phyloP scores from a whole-genome alignment of 352 stramenopile species.

The Paralagenidium karlingii region DNA sequence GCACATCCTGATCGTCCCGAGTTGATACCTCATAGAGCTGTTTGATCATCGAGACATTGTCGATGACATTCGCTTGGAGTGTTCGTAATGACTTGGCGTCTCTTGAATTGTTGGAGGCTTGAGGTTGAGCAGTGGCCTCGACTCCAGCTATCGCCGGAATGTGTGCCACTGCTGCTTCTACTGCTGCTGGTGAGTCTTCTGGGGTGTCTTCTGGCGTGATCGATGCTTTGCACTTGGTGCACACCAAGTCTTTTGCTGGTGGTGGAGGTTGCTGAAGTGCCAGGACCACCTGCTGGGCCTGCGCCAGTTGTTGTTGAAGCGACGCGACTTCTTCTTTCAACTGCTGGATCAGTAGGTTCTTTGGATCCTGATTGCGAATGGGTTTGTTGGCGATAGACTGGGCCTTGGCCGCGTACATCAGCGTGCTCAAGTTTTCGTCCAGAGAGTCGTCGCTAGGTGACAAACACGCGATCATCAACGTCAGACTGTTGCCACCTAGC shows the following conservation, averaged over 20 bases:
- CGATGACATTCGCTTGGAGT: conserved; percentile 37
- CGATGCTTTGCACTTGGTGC: no score
- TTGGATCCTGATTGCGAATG: no score
- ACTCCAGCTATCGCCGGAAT: no score
- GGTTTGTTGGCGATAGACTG: conserved; percentile 42
- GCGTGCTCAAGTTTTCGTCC: conserved; percentile 54
- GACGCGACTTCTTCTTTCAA: conserved; percentile 12
- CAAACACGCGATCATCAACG: conserved; percentile 53
- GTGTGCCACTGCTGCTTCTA: conserved; percentile 1
- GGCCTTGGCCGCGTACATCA: conserved; percentile 42
- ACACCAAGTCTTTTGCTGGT: not conserved
- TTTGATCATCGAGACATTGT: conserved; percentile 50
- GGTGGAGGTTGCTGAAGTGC: conserved; percentile 13
- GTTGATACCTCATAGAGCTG: conserved; percentile 24
- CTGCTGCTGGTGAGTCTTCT: no score
- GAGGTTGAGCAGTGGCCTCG: no score
- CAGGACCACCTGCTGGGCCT: conserved; percentile 26
- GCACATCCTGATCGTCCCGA: no score
- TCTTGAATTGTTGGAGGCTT: no score
- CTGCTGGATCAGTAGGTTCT: no score
- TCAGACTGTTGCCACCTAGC: conserved; percentile 45
- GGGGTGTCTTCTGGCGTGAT: no score
- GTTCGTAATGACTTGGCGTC: conserved; percentile 8
- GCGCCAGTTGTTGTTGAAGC: conserved; percentile 14
- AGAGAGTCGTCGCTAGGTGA: conserved; percentile 33